phyloP scores from a whole-genome alignment of 257 asterid species.

The Forsythia suspensa region DNA sequence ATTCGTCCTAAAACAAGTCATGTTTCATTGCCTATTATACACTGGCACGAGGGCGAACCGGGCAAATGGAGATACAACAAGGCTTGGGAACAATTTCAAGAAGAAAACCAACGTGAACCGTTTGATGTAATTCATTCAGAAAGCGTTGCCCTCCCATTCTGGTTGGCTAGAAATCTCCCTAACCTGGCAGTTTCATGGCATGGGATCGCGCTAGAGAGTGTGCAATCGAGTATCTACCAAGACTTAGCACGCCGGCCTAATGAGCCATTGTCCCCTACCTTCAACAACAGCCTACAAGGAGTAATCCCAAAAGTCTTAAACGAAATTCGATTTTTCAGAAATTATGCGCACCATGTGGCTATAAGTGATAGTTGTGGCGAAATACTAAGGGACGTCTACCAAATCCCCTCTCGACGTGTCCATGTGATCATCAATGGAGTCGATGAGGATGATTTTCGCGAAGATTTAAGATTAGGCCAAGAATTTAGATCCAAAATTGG shows the following conservation, averaged over 20 bases:
- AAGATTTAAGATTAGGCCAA: conserved; percentile 43
- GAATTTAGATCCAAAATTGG: conserved; percentile 61
- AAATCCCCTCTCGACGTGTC: conserved; percentile 65
- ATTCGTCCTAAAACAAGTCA: conserved; percentile 3
- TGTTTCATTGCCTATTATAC: conserved; percentile 42
- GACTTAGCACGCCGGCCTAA: conserved; percentile 51
- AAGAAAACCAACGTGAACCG: conserved; percentile 37
- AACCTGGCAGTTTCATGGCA: conserved; percentile 94
- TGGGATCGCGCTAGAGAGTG: conserved; percentile 88
- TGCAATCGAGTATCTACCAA: conserved; percentile 77
- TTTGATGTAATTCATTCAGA: conserved; percentile 86
- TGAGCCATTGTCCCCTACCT: conserved; percentile 56
- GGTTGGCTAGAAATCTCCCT: conserved; percentile 49
- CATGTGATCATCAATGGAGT: conserved; percentile 92
- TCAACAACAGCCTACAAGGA: conserved; percentile 55
- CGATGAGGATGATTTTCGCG: conserved; percentile 57
- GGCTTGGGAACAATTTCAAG: conserved; percentile 76
- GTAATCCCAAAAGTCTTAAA: conserved; percentile 72
- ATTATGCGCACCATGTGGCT: conserved; percentile 85
- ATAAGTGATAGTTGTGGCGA: conserved; percentile 92
- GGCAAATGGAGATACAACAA: conserved; percentile 78
- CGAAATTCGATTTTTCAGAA: conserved; percentile 75
- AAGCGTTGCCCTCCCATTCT: conserved; percentile 80
- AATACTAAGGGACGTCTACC: conserved; percentile 84
- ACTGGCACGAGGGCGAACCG: conserved; percentile 74